Evolutionary conservation across 2,329 filamentous ascomycete genomes (phyloP).

Genomic region (Exophiala aquamarina): DNA sequence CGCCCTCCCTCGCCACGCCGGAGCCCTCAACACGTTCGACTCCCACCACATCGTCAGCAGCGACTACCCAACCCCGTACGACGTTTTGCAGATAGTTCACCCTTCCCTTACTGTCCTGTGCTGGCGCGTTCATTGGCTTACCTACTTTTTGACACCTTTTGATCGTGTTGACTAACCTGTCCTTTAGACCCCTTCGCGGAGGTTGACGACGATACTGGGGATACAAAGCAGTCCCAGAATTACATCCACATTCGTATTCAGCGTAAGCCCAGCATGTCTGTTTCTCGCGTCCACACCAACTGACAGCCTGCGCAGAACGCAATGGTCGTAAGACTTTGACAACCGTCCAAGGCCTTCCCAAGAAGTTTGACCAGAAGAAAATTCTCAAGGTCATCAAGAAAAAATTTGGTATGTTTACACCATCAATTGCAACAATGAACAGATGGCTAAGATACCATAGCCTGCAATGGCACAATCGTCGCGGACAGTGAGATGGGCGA

Average conservation of each 20-base stretch:
- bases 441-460: conserved; percentile 99
- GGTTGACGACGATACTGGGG: conserved; percentile 98
- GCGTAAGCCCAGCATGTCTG: conserved; percentile 62
- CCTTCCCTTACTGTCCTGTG: neutral
- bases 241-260: conserved; percentile 99
- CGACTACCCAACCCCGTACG: neutral
- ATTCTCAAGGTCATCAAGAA: conserved; percentile 99
- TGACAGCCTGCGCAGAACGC: conserved; percentile 66
- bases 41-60: neutral
- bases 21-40: conserved; percentile 5
- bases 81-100: no score
- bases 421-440: neutral
- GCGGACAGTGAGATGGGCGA: conserved; percentile 95
- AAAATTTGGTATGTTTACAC: conserved; percentile 73
- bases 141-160: neutral
- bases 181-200: conserved; percentile 97
- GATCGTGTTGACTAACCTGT: conserved; percentile 9
- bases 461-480: conserved; percentile 99
- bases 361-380: conserved; percentile 99
- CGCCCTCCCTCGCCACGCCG: conserved; percentile 15
- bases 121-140: neutral
- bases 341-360: conserved; percentile 96
- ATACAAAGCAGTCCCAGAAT: conserved; percentile 92
- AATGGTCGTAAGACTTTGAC: conserved; percentile 99
- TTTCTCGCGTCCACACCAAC: conserved; percentile 1